phyloP scores from a whole-genome alignment of 768 basidiomycete genomes.

The Leccinum longicurvipes region DNA sequence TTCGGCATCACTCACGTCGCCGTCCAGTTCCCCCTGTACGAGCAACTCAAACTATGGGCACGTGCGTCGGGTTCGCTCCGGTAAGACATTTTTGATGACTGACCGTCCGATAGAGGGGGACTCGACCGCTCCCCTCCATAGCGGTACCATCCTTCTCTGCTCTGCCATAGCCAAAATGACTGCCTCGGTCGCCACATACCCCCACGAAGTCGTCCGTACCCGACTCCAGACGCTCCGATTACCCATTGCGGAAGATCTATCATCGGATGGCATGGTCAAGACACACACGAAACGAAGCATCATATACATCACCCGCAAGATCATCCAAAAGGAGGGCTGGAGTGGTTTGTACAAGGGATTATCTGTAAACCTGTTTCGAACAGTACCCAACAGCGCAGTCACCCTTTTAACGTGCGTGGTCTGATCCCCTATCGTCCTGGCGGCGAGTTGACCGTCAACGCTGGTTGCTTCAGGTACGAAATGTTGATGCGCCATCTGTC shows the following conservation, averaged over 20 bases:
- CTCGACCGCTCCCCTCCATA: constrained; percentile 28
- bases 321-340: constrained; percentile 84
- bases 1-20: constrained; percentile 94
- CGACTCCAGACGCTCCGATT: constrained; percentile 83
- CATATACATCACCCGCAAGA: constrained; percentile 65
- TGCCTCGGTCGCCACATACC: constrained; percentile 93
- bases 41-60: constrained; percentile 81
- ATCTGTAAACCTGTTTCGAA: constrained; percentile 90
- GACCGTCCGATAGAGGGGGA: constrained; percentile 24
- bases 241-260: constrained; percentile 56
- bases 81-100: neutral
- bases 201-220: constrained; percentile 99
- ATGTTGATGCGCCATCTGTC: constrained; percentile 33
- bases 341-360: constrained; percentile 88
- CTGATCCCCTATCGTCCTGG: constrained; percentile 1
- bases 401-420: constrained; percentile 65
- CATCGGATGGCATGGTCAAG: constrained; percentile 61
- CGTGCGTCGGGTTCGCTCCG: constrained; percentile 52
- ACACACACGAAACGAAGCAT: constrained; percentile 60
- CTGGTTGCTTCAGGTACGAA: constrained; percentile 24
- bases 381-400: constrained; percentile 94
- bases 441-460: neutral
- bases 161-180: constrained; percentile 96
- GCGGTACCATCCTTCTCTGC: constrained; percentile 73
- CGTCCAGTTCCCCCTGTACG: constrained; percentile 96